Evolutionary conservation across 140 eudicot species (phyloP).

Genomic region (Bidens hawaiensis): DNA sequence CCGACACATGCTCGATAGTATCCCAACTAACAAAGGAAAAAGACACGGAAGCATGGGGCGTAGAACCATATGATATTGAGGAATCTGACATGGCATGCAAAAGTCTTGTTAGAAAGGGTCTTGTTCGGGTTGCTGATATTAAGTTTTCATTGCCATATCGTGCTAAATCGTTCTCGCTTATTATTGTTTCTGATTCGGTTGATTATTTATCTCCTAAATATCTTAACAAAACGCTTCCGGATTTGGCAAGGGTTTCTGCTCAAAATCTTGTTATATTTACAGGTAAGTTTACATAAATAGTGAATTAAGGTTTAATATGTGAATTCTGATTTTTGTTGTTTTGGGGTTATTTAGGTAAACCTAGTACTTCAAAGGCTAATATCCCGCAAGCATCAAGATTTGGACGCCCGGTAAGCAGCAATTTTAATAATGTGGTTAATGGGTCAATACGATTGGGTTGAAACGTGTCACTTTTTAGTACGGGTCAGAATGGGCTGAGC

Average conservation of each 20-base stretch:
- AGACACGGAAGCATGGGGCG: slow-evolving; percentile 83
- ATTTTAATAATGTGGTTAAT: neutral
- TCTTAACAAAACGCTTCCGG: slow-evolving; percentile 78
- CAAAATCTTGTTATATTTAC: slow-evolving; percentile 73
- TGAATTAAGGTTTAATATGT: neutral
- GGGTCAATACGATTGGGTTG: neutral
- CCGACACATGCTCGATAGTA: slow-evolving; percentile 71
- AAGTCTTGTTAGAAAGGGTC: slow-evolving; percentile 66
- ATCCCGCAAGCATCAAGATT: slow-evolving; percentile 58
- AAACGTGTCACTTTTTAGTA: neutral
- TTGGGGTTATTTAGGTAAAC: slow-evolving; percentile 43
- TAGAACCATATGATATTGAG: slow-evolving; percentile 78
- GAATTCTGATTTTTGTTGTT: neutral
- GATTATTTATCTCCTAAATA: slow-evolving; percentile 78
- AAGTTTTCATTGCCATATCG: slow-evolving; percentile 72
- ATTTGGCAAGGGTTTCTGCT: slow-evolving; percentile 70
- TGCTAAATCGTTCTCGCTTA: slow-evolving; percentile 65
- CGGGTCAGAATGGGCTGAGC: neutral
- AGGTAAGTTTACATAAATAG: slow-evolving; percentile 34
- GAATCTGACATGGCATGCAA: slow-evolving; percentile 58
- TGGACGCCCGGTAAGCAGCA: slow-evolving; percentile 68
- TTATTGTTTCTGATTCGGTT: slow-evolving; percentile 73
- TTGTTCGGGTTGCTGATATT: slow-evolving; percentile 81
- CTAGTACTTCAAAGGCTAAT: slow-evolving; percentile 59
- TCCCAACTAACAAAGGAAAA: slow-evolving; percentile 58